These are phyloP conservation scores for Mentha longifolia DNA, from an alignment of 257 asterid genomes.

Conservation along the genomic window DNA sequence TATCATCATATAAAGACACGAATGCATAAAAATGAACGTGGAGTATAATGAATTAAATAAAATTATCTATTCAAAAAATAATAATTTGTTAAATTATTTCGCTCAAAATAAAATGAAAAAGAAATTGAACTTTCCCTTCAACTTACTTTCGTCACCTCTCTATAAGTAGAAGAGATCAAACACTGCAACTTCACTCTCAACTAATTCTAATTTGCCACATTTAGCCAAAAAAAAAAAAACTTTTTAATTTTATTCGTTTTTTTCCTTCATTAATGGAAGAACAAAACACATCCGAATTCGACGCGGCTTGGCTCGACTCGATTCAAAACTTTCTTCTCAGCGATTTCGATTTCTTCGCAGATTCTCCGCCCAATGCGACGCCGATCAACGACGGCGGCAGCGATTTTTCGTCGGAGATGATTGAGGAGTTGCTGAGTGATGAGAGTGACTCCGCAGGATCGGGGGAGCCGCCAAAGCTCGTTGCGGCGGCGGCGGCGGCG, in stretches of 20 bases:
- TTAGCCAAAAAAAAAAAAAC: neutral
- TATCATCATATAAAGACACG: neutral
- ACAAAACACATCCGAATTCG: slow-evolving; percentile 25
- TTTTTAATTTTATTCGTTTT: neutral
- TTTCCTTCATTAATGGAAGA: slow-evolving; percentile 24
- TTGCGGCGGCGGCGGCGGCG: slow-evolving; percentile 21
- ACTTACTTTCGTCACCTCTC: too few relatives aligned
- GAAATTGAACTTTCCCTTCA: too few relatives aligned
- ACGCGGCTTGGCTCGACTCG: slow-evolving; percentile 22
- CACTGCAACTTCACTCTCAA: neutral
- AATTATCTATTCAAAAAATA: too few relatives aligned
- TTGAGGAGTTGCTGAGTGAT: slow-evolving; percentile 26
- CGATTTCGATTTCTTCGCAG: slow-evolving; percentile 26
- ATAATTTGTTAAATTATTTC: too few relatives aligned
- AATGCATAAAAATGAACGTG: neutral
- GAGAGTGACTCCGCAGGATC: neutral
- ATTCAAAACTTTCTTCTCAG: slow-evolving; percentile 35
- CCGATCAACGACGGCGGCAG: neutral
- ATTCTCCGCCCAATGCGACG: neutral
- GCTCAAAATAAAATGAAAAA: neutral
- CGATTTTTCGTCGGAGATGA: slow-evolving; percentile 28
- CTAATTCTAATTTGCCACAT: neutral
- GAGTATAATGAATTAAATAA: too few relatives aligned
- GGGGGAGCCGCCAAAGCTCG: neutral
- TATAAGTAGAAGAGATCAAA: neutral